Conservation (phyloP, 257 asterid genomes). For the Fraxinus quadrangulata region DNA sequence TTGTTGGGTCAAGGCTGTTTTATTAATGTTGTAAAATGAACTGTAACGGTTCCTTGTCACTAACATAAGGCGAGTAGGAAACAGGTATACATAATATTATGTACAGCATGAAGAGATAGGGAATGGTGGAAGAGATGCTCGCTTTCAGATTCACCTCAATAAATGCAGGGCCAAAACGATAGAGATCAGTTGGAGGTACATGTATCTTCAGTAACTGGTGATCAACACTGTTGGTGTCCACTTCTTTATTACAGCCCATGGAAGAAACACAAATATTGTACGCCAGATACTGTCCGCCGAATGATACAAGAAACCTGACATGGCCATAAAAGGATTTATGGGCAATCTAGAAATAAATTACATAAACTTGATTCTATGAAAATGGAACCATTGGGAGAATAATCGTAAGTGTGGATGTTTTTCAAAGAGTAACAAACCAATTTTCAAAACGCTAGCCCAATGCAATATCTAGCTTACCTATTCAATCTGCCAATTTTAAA, state of each 20-base stretch:
- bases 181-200: slow-evolving; percentile 58
- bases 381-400: neutral
- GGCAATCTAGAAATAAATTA: neutral
- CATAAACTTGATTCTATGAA: neutral
- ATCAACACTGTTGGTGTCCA: slow-evolving; percentile 37
- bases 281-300: slow-evolving; percentile 73
- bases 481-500: no score
- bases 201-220: slow-evolving; percentile 71
- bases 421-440: no score
- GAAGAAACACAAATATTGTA: slow-evolving; percentile 52
- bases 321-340: slow-evolving; percentile 1
- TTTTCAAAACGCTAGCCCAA: no score
- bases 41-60: neutral
- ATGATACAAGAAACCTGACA: slow-evolving; percentile 81
- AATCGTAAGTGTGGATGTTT: neutral
- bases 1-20: no score
- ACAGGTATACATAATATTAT: no score
- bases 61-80: neutral
- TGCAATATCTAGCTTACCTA: no score
- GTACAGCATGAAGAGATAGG: neutral
- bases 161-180: slow-evolving; percentile 80
- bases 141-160: slow-evolving; percentile 55
- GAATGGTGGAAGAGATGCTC: neutral
- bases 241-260: slow-evolving; percentile 36
- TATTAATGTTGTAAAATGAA: no score